Conservation (phyloP, 495 filamentous ascomycete genomes). For the Podospora conica region DNA sequence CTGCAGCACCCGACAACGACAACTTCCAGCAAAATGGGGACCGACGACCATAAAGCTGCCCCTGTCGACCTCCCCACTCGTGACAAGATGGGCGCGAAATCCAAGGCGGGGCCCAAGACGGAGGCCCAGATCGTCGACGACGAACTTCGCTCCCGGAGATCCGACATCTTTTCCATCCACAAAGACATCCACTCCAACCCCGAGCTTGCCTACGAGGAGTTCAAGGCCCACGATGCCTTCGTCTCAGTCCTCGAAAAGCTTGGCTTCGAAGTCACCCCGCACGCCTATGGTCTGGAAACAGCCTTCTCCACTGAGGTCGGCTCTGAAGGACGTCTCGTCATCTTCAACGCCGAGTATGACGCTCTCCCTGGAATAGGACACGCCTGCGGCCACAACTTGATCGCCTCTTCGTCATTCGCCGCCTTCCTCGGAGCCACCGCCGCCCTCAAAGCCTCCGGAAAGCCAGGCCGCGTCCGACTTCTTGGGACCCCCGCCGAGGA, state of each 20-base stretch:
- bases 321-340: conserved; percentile 43
- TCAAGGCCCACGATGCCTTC: conserved; percentile 48
- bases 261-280: conserved; percentile 41
- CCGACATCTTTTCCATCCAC: conserved; percentile 41
- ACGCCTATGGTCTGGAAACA: conserved; percentile 47
- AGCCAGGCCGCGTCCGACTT: conserved; percentile 52
- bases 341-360: conserved; percentile 56
- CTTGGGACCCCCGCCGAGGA: conserved; percentile 70
- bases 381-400: conserved; percentile 60
- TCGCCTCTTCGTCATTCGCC: conserved; percentile 54
- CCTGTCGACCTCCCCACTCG: no score
- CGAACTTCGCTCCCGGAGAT: conserved; percentile 21
- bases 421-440: conserved; percentile 52
- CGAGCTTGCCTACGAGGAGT: conserved; percentile 50
- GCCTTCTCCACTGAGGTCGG: conserved; percentile 48
- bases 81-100: not conserved
- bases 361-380: conserved; percentile 41
- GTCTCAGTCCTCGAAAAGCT: conserved; percentile 33
- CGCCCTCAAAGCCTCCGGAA: conserved; percentile 40
- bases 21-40: not conserved
- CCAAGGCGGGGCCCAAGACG: not conserved
- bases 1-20: no score
- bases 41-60: not conserved
- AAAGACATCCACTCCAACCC: conserved; percentile 47
- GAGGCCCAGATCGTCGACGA: conserved; percentile 16